Percentiles rank a stretch among this genome's conserved stretches.
These are phyloP conservation scores for Eruca vesicaria DNA, from an alignment of 441 rosid species.

Conservation along the genomic window DNA sequence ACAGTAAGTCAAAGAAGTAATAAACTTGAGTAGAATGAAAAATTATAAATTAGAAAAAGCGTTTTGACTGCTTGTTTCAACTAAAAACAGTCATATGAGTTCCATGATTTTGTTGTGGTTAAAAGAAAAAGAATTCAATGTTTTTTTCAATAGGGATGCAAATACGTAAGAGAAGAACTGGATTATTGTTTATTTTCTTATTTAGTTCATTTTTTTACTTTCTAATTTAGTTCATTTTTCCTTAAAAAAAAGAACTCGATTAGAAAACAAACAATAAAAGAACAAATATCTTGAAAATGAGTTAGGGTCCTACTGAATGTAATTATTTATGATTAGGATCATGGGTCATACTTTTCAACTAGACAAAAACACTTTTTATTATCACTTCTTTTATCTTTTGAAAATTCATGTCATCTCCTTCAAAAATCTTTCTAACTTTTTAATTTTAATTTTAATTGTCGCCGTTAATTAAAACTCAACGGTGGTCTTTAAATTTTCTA, in stretches of 20 bases:
- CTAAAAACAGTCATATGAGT: background rate
- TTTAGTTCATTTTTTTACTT: too few relatives aligned
- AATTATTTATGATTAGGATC: slow-evolving; percentile 28
- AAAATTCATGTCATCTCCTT: slow-evolving; percentile 24
- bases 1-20: too few relatives aligned
- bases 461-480: background rate
- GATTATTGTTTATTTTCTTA: too few relatives aligned
- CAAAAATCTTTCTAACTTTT: background rate
- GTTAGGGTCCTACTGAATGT: slow-evolving; percentile 28
- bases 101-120: background rate
- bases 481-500: background rate
- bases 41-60: too few relatives aligned
- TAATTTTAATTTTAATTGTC: background rate
- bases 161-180: too few relatives aligned
- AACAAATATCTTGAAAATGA: background rate
- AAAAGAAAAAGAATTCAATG: too few relatives aligned
- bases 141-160: too few relatives aligned
- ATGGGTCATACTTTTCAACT: slow-evolving; percentile 33
- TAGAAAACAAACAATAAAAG: background rate
- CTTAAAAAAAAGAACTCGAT: background rate
- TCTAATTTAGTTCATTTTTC: too few relatives aligned
- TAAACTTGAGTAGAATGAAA: too few relatives aligned
- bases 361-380: too few relatives aligned
- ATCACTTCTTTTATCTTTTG: slow-evolving; percentile 29
- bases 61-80: background rate